These are phyloP conservation scores for Fraxinus xanthoxyloides DNA, from an alignment of 305 asterid species.

Conservation along the genomic window DNA sequence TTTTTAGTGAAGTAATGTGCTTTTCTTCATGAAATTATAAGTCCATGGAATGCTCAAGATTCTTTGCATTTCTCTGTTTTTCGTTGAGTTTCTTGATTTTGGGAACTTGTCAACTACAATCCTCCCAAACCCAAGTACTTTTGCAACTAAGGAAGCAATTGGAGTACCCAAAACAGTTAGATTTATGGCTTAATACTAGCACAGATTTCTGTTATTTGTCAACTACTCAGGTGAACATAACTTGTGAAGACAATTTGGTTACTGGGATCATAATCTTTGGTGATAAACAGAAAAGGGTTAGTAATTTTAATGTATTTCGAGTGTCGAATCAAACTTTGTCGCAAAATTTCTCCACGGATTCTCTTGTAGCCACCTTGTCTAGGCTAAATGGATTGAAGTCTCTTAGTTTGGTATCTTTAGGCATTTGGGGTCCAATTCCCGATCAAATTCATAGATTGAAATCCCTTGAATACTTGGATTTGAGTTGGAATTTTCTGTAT, in stretches of 20 bases:
- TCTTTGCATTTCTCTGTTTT: conserved; percentile 25
- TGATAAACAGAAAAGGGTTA: conserved; percentile 29
- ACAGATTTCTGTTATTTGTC: conserved; percentile 44
- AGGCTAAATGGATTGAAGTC: conserved; percentile 47
- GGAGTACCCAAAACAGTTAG: conserved; percentile 55
- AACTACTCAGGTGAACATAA: conserved; percentile 44
- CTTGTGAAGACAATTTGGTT: conserved; percentile 42
- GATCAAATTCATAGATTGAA: conserved; percentile 48
- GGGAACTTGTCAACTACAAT: conserved; percentile 41
- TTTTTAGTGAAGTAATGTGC: conserved; percentile 9
- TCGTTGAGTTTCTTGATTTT: conserved; percentile 39
- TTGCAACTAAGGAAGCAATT: conserved; percentile 55
- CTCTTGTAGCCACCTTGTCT: conserved; percentile 52
- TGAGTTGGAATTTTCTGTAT: conserved; percentile 57
- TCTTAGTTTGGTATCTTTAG: conserved; percentile 47
- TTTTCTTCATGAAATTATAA: not conserved
- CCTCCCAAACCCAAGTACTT: conserved; percentile 59
- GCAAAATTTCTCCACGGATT: conserved; percentile 56
- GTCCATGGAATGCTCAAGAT: conserved; percentile 33
- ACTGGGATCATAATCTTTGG: conserved; percentile 44
- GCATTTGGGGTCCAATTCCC: conserved; percentile 62
- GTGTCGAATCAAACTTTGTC: conserved; percentile 37
- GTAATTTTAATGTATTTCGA: conserved; percentile 36
- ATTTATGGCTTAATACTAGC: conserved; percentile 33
- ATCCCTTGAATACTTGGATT: conserved; percentile 49